Base-by-base conservation (phyloP, 2,329 filamentous ascomycete species). In the Scedosporium minutisporum region DNA sequence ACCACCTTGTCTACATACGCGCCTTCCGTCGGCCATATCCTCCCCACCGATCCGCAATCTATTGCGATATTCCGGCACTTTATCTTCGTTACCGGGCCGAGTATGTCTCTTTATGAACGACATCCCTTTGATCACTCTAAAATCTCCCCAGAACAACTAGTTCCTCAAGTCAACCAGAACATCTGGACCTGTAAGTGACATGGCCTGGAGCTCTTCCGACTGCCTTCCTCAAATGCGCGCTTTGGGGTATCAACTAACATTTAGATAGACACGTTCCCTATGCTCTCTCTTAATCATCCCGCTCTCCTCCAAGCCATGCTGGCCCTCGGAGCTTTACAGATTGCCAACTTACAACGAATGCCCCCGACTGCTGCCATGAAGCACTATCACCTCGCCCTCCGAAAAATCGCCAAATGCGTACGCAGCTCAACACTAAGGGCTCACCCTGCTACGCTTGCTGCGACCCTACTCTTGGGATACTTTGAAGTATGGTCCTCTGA, bases 401-500 rank as follows among this genome's bases (percentile, higher is more conserved):
- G 92, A 65, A 80, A 90, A 48, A 82, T 97, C 16, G 88, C 90
- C 6, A 87, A 85, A 67, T 89, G 89, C 58, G 88, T 97, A 29
- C 84, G 85, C 57, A 83, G 89, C 27, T 79, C 86, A 0, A 81
- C 80, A 57, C 86, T 87, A 68, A 85, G 92, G 61, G 86, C 87
- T 7, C 86, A 91, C 63, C 84, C 91, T 7, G 86, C 90, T 1
- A 97, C 92, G 0, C 78, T 97, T n/a, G 93, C 93, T 6, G 92
- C 93, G 2, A 92, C 91, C 0, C 78, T 97, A 42, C 78, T 97
- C 6, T 81, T 99, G 6, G 91, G 87, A 0, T 97, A 92, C 72
- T 97, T 96, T 69, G 95, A 97, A 72, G 90, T 97, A 18, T 95
- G 93, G 87, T 89, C 89, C 42, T 93, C 92, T 23, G 93, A 99